A percentile compares a stretch with the other conserved stretches of the same genome.
Conservation (phyloP, 129 eudicot species). For the Daucus carota region DNA sequence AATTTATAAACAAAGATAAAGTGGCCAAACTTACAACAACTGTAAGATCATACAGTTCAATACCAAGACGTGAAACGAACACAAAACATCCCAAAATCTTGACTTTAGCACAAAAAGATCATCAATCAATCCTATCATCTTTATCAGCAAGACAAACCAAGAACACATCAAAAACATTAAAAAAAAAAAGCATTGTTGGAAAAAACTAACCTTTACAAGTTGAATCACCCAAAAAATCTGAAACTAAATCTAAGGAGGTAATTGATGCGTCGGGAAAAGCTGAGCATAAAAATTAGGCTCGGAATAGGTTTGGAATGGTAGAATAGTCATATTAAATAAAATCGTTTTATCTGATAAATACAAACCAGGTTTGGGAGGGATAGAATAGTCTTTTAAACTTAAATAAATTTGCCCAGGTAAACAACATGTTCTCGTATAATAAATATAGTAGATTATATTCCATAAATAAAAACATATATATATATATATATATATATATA, state of each 20-base stretch:
- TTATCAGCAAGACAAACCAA: constrained; percentile 4
- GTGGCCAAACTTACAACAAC: constrained; percentile 21
- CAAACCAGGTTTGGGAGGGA: too few species aligned
- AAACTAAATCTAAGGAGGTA: constrained; percentile 23
- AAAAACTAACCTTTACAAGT: constrained; percentile 27
- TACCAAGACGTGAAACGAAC: constrained; percentile 26
- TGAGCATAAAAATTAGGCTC: too few species aligned
- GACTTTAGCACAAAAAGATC: constrained; percentile 9
- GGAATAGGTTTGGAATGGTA: too few species aligned
- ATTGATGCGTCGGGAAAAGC: too few species aligned
- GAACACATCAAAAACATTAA: not conserved
- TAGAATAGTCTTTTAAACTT: too few species aligned
- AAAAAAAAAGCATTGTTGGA: not conserved
- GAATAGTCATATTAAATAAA: too few species aligned
- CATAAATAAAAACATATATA: too few species aligned
- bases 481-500: too few species aligned
- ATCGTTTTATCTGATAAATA: too few species aligned
- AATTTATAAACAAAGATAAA: not conserved
- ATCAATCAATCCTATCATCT: not conserved
- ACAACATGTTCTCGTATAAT: too few species aligned
- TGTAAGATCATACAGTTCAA: constrained; percentile 17
- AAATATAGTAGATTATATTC: too few species aligned
- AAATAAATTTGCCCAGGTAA: too few species aligned
- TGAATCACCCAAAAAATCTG: constrained; percentile 34
- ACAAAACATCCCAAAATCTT: not conserved